Evolutionary conservation across 2,329 filamentous ascomycete species (phyloP).

Genomic region (Colletotrichum limetticola): DNA sequence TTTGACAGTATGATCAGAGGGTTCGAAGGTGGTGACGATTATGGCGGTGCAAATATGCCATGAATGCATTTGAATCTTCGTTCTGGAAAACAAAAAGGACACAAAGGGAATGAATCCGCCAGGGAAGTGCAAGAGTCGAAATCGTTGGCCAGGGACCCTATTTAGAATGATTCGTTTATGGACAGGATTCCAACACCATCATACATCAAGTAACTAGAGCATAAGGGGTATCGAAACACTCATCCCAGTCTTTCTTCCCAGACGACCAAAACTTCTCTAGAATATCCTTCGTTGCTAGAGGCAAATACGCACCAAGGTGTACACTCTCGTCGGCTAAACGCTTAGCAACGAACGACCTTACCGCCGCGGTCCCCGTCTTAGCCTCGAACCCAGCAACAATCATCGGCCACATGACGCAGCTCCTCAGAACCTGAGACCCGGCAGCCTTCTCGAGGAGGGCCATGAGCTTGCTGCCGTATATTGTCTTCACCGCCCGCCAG

Average conservation of each 20-base stretch:
- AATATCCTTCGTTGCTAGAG: not conserved
- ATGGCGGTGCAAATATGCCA: not conserved
- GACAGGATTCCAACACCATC: not conserved
- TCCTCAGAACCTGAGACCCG: not conserved
- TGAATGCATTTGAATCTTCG: not conserved
- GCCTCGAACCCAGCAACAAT: slow-evolving; percentile 27
- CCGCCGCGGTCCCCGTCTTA: not conserved
- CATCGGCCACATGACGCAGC: slow-evolving; percentile 2
- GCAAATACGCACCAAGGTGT: not conserved
- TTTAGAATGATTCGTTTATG: too few species aligned
- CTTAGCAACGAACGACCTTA: not conserved
- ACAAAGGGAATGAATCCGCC: too few species aligned
- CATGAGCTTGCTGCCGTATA: slow-evolving; percentile 33
- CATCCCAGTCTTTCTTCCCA: not conserved
- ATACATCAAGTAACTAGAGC: slow-evolving; percentile 3
- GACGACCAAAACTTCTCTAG: slow-evolving; percentile 22
- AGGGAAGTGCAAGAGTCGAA: too few species aligned
- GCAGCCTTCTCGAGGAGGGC: slow-evolving; percentile 33
- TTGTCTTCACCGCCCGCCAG: slow-evolving; percentile 25
- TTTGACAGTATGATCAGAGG: slow-evolving; percentile 38
- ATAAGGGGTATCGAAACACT: slow-evolving; percentile 19
- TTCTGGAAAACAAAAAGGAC: not conserved
- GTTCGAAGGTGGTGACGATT: not conserved
- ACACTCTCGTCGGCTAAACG: not conserved
- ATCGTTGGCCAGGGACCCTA: too few species aligned